Base-by-base conservation (phyloP, 257 asterid species). In the Hygrophila difformis region DNA sequence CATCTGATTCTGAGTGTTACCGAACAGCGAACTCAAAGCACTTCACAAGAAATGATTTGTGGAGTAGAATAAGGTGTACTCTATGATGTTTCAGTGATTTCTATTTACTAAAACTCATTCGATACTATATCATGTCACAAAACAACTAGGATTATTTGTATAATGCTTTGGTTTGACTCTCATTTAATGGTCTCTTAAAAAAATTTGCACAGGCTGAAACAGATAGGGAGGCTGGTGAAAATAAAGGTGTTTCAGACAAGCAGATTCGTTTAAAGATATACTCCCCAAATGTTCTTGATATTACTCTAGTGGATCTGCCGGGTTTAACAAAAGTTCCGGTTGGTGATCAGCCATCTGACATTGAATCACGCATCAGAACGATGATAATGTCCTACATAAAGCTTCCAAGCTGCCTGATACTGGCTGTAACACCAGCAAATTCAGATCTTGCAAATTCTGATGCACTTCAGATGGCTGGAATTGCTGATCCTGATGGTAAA, bases 381-480 rank as follows among this genome's bases (percentile, higher is more conserved):
- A 86, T 91, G 96, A 86, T 91, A 59, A 86, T 78, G 96, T 67
- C 94, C 1, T 75, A 69, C 44, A 91, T 91, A 39, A 82, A 72
- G 57, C 72, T 48, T 24, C 82, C 72, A 39, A 74, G 78, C 60
- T 85, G 96, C 62, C 55, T 91, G 49, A 86, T 91, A 62, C 70
- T 91, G 63, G 96, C 98, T 19, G 98, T 91, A 24, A 77, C 96
- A 4, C 98, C 98, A 17, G 98, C 94, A 44, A 91, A 91, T 82
- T 53, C 96, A 23, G 98, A 91, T 76, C 61, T 91, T 47, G 94
- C 94, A 28, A 91, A 82, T 68, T 91, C 98, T 33, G 98, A 91
- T 66, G 98, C 98, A 52, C 96, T 91, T 61, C 98, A 91, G 71
- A 82, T 91, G 81, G 96, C 98, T 51, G 87, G 92, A 65, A 75